Conservation (phyloP, 1,139 yeast genomes). For the Lodderomyces margitis region DNA sequence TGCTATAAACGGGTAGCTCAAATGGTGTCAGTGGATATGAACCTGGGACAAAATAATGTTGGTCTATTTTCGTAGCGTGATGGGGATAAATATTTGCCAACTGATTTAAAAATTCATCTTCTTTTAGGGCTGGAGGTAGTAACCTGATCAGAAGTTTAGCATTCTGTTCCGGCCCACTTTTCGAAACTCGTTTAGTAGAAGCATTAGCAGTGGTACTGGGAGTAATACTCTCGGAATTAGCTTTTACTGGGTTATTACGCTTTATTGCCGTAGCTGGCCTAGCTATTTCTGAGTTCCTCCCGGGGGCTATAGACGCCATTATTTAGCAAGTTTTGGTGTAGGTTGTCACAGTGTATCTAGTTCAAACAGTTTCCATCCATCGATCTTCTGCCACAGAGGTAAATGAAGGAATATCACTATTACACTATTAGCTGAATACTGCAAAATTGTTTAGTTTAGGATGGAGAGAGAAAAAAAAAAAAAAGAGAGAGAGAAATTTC, state of each 20-base stretch:
- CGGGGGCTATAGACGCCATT: slow-evolving; percentile 14
- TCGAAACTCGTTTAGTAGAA: neutral
- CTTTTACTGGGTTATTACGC: neutral
- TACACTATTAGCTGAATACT: too few relatives aligned
- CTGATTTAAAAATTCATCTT: slow-evolving; percentile 20
- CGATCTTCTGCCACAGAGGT: too few relatives aligned
- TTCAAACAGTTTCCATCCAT: too few relatives aligned
- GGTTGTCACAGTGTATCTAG: too few relatives aligned
- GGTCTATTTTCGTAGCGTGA: slow-evolving; percentile 14
- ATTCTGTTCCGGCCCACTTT: neutral
- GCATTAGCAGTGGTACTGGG: neutral
- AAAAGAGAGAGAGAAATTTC: too few relatives aligned
- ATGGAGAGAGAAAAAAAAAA: too few relatives aligned
- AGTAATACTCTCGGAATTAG: neutral
- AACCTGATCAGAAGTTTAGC: slow-evolving; percentile 18
- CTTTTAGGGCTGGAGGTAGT: slow-evolving; percentile 21
- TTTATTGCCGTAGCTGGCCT: neutral
- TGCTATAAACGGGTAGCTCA: slow-evolving; percentile 27
- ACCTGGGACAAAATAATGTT: slow-evolving; percentile 22
- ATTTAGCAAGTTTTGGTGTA: too few relatives aligned
- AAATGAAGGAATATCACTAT: too few relatives aligned
- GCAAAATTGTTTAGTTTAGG: too few relatives aligned
- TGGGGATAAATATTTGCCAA: slow-evolving; percentile 16
- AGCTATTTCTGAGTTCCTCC: slow-evolving; percentile 5
- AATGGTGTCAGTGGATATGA: slow-evolving; percentile 20